Evolutionary conservation across 164 flowering plant genomes (phyloP), one percentile per base, ranked within the genome.

Genomic region (Sextonia rubra): DNA sequence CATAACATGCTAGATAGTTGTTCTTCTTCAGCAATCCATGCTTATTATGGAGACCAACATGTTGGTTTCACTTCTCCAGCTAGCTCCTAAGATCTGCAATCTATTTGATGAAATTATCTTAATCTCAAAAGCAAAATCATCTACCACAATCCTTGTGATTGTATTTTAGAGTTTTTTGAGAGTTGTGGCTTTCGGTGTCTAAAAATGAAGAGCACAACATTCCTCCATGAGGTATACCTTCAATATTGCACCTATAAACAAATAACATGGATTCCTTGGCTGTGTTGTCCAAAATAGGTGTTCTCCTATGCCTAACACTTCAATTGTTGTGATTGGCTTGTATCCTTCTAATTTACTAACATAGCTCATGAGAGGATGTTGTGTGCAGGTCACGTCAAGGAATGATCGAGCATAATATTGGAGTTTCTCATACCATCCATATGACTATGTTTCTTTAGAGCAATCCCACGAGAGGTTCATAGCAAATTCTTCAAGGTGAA

Each of bases 361-460:
- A 30, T 30, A 30, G 7, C 37, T 30, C 37, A 30, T 30, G 37
- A 30, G 37, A 30, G 37, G 4, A 30, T 15, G 22, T n/a, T 63
- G 1, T 32, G 0, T 64, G 1, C 67, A 86, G 86, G 88, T 86
- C 22, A 69, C 81, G 14, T 84, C 88, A 0, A 69, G 25, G 69
- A 87, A 84, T 47, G 88, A 87, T 77, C 90, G 85, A 80, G 82
- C 70, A 66, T 83, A 81, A 56, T 85, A 82, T 67, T 84, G 88
- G 90, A 68, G 24, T 69, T 18, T 22, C 68, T 64, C 68, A 27
- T 23, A 26, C 23, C 68, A 18, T 18, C 68, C 32, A 27, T 64
- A 30, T 12, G 3, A 27, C 6, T 64, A 64, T 30, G 68, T 64
- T 64, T 29, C 68, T 26, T 12, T 64, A 0, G 47, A 64, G 44